These are phyloP conservation scores for Cercophora sp. DNA, from an alignment of 495 filamentous ascomycete genomes.

Conservation along the genomic window DNA sequence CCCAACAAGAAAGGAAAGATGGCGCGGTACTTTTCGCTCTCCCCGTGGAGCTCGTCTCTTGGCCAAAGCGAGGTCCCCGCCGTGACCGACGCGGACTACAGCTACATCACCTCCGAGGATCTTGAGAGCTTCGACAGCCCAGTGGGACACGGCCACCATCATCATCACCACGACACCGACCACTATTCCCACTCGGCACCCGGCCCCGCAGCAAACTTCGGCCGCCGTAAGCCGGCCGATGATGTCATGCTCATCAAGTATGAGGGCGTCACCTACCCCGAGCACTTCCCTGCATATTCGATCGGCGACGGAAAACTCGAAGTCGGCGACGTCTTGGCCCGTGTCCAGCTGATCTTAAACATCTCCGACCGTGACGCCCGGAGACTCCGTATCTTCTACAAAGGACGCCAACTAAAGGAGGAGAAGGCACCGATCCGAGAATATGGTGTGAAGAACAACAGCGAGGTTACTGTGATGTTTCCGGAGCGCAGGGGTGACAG, in stretches of 20 bases:
- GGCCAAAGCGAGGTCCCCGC: conserved; percentile 46
- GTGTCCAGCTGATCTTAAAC: conserved; percentile 60
- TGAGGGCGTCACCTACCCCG: conserved; percentile 64
- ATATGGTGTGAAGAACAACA: conserved; percentile 76
- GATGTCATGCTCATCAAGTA: conserved; percentile 76
- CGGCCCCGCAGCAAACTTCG: conserved; percentile 19
- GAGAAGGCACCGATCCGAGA: conserved; percentile 59
- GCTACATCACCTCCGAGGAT: conserved; percentile 74
- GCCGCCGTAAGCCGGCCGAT: conserved; percentile 49
- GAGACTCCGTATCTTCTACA: conserved; percentile 73
- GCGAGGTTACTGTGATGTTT: conserved; percentile 61
- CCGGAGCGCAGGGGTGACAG: conserved; percentile 43
- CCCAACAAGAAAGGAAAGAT: conserved; percentile 39
- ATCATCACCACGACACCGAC: conserved; percentile 31
- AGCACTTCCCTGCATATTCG: conserved; percentile 75
- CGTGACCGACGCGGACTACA: conserved; percentile 73
- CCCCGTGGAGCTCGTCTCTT: conserved; percentile 53
- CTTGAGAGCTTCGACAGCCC: conserved; percentile 39
- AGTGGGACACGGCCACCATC: conserved; percentile 31
- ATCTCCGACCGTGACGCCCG: conserved; percentile 50
- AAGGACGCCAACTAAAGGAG: conserved; percentile 72
- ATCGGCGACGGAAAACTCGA: conserved; percentile 74
- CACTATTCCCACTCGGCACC: conserved; percentile 23
- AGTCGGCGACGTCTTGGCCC: conserved; percentile 61
- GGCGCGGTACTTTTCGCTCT: conserved; percentile 60